phyloP scores from a whole-genome alignment of 2,329 filamentous ascomycete species.

The Cladorrhinum sp. region DNA sequence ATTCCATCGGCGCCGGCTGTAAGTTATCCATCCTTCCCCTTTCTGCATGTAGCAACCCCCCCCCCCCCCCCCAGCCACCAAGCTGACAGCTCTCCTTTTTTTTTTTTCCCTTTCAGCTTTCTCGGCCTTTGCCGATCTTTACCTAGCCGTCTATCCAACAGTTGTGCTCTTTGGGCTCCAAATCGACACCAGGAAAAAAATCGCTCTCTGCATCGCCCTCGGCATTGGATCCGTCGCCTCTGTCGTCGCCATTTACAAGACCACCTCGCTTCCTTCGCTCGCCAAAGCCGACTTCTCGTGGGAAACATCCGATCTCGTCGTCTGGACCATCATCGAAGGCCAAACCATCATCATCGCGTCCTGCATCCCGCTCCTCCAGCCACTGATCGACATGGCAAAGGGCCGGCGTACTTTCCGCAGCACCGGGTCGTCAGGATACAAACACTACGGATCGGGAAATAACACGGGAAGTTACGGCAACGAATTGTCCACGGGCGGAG shows the following conservation, averaged over 20 bases:
- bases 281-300: constrained; percentile 32
- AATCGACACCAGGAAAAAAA: constrained; percentile 38
- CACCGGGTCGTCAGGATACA: not conserved
- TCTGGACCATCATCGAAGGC: constrained; percentile 40
- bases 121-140: constrained; percentile 37
- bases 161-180: constrained; percentile 36
- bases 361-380: constrained; percentile 26
- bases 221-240: constrained; percentile 37
- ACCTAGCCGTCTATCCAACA: constrained; percentile 40
- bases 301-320: constrained; percentile 40
- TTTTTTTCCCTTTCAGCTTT: constrained; percentile 24
- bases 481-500: not conserved
- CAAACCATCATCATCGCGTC: constrained; percentile 25
- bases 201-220: constrained; percentile 37
- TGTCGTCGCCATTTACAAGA: constrained; percentile 33
- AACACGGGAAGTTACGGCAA: not conserved
- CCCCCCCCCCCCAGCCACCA: no score
- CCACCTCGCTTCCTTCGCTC: constrained; percentile 29
- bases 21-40: not conserved
- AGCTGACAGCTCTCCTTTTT: not conserved
- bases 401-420: constrained; percentile 5
- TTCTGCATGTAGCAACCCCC: not conserved
- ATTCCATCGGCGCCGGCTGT: not conserved
- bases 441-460: constrained; percentile 3
- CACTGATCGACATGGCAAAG: constrained; percentile 20